phyloP scores from a whole-genome alignment of 2,329 filamentous ascomycete species.

The Neofusicoccum sp. region DNA sequence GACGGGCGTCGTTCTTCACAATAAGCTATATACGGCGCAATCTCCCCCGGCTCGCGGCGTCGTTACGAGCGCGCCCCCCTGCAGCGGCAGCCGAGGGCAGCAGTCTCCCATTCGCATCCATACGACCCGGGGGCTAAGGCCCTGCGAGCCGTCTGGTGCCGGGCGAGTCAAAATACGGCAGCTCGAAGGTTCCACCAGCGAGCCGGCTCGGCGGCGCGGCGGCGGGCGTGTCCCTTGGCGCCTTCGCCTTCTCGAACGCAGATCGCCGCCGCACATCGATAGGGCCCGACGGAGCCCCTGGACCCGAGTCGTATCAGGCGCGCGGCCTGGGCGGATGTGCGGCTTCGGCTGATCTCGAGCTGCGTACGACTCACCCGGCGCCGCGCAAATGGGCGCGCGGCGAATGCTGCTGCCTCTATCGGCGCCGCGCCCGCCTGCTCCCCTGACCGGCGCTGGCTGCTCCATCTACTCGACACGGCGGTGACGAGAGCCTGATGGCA shows the following conservation, averaged over 20 bases:
- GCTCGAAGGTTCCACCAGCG: background rate
- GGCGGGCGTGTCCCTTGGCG: no score
- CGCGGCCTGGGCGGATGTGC: no score
- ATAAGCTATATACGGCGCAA: slow-evolving; percentile 1
- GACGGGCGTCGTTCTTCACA: background rate
- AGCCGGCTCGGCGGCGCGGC: no score
- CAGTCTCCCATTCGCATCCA: background rate
- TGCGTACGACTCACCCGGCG: background rate
- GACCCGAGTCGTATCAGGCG: no score
- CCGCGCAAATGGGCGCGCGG: background rate
- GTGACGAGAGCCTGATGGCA: background rate
- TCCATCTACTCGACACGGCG: slow-evolving; percentile 11
- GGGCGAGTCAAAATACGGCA: slow-evolving; percentile 8
- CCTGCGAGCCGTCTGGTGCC: background rate
- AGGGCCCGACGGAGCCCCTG: no score
- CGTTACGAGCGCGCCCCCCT: background rate
- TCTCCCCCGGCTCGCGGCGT: background rate
- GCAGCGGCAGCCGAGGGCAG: background rate
- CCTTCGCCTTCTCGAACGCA: no score
- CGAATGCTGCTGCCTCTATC: slow-evolving; percentile 4
- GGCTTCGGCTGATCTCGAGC: no score
- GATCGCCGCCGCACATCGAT: background rate
- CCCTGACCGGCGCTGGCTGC: background rate
- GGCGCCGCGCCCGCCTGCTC: background rate
- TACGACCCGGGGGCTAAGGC: background rate